Evolutionary conservation across 257 asterid genomes (phyloP).

Genomic region (Rubia yunnanensis): DNA sequence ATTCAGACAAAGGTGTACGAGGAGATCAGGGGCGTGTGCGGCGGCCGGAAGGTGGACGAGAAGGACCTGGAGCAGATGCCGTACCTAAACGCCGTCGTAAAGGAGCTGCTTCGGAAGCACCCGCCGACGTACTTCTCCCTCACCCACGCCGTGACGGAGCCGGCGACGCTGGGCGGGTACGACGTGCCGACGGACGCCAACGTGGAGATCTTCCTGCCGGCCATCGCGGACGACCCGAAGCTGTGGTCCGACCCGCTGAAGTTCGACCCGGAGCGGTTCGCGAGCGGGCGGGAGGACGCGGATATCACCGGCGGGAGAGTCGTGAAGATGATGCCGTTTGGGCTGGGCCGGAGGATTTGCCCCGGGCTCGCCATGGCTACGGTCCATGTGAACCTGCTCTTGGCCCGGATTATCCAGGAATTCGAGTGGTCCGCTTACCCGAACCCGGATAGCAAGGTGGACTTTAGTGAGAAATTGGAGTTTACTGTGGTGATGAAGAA

Average conservation of each 20-base stretch:
- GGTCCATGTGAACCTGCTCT: slow-evolving; percentile 55
- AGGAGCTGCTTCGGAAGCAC: slow-evolving; percentile 71
- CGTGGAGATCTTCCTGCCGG: slow-evolving; percentile 55
- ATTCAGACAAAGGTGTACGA: slow-evolving; percentile 51
- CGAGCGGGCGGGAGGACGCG: slow-evolving; percentile 52
- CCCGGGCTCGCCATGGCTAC: slow-evolving; percentile 87
- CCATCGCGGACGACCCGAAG: slow-evolving; percentile 66
- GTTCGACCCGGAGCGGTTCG: slow-evolving; percentile 84
- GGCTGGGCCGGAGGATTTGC: slow-evolving; percentile 84
- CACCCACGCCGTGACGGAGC: slow-evolving; percentile 68
- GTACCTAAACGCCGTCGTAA: slow-evolving; percentile 64
- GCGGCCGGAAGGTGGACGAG: slow-evolving; percentile 54
- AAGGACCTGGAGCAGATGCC: slow-evolving; percentile 71
- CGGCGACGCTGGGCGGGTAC: slow-evolving; percentile 62
- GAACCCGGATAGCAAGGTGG: slow-evolving; percentile 46
- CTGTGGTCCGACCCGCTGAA: slow-evolving; percentile 61
- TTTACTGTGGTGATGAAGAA: slow-evolving; percentile 87
- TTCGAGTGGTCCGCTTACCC: slow-evolving; percentile 77
- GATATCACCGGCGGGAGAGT: slow-evolving; percentile 70
- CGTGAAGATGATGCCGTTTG: slow-evolving; percentile 86
- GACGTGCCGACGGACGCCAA: slow-evolving; percentile 60
- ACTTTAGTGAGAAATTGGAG: slow-evolving; percentile 62
- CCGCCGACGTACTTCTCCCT: slow-evolving; percentile 76
- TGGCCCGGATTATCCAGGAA: slow-evolving; percentile 89
- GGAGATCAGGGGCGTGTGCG: slow-evolving; percentile 47